Conservation (phyloP, 352 stramenopile species). For the Thalassiosira delicatula region DNA sequence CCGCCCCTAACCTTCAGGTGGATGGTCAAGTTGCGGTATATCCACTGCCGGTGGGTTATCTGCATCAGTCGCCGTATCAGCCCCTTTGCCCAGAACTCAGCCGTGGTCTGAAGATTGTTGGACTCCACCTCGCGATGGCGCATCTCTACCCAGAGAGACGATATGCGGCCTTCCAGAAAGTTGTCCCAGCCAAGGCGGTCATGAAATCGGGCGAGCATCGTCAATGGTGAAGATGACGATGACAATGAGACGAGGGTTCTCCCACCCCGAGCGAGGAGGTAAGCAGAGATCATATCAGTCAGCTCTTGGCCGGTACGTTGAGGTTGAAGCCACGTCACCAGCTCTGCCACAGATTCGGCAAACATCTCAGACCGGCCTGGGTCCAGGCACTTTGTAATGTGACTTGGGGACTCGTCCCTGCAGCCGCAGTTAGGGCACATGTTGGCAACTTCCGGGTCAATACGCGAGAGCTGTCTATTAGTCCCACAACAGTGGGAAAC, state of each 20-base stretch:
- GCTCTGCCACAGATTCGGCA: neutral
- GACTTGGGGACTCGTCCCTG: neutral
- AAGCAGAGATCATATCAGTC: neutral
- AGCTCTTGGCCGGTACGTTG: neutral
- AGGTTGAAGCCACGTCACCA: neutral
- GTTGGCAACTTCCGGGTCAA: neutral
- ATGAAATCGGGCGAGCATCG: neutral
- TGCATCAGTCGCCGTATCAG: neutral
- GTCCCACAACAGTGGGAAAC: neutral
- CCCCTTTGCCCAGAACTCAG: neutral
- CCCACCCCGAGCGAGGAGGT: neutral
- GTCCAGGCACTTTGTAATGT: neutral
- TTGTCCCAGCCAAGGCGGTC: neutral
- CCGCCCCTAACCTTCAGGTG: neutral
- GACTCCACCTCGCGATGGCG: neutral
- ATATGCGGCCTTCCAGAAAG: neutral
- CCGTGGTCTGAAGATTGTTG: neutral
- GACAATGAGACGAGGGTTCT: neutral
- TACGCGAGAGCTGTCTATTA: neutral
- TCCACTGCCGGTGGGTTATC: neutral
- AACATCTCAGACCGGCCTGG: neutral
- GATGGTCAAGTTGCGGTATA: neutral
- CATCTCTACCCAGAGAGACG: neutral
- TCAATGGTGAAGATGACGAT: neutral
- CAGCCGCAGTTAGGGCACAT: neutral